Percentiles rank a stretch among this genome's conserved stretches.
Conservation (phyloP, 768 basidiomycete genomes). For the Naganishia vishniacii region DNA sequence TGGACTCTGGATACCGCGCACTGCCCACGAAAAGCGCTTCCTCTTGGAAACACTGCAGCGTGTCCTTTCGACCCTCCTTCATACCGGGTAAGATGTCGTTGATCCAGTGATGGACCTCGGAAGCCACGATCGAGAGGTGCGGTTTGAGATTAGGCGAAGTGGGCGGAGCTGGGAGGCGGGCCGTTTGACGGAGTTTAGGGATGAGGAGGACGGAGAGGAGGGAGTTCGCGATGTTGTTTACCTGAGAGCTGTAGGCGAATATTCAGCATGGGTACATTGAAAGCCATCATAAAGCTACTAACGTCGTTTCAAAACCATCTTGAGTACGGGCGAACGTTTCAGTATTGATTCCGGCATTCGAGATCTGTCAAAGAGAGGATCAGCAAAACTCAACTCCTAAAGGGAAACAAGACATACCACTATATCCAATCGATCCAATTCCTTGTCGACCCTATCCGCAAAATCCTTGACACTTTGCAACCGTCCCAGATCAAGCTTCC, state of each 20-base stretch:
- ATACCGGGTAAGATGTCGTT: conserved; percentile 19
- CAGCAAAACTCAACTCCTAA: neutral
- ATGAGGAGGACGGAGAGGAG: conserved; percentile 31
- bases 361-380: conserved; percentile 4
- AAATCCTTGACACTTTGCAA: conserved; percentile 30
- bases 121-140: conserved; percentile 24
- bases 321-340: conserved; percentile 6
- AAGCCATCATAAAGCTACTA: conserved; percentile 2
- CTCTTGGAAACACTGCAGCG: conserved; percentile 19
- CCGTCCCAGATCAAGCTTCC: conserved; percentile 30
- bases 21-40: neutral
- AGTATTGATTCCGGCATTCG: conserved; percentile 27
- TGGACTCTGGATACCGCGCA: conserved; percentile 16
- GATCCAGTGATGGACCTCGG: conserved; percentile 23
- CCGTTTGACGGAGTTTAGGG: conserved; percentile 26
- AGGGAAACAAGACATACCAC: conserved; percentile 16
- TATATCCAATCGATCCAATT: conserved; percentile 32
- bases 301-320: conserved; percentile 29
- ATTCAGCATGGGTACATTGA: neutral
- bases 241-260: conserved; percentile 26
- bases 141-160: conserved; percentile 18
- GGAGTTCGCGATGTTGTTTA: conserved; percentile 31
- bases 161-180: conserved; percentile 16
- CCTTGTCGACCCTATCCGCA: conserved; percentile 22
- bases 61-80: conserved; percentile 20